Base-by-base conservation (phyloP, 2,329 filamentous ascomycete species). In the Ceratocystis cubensis region DNA sequence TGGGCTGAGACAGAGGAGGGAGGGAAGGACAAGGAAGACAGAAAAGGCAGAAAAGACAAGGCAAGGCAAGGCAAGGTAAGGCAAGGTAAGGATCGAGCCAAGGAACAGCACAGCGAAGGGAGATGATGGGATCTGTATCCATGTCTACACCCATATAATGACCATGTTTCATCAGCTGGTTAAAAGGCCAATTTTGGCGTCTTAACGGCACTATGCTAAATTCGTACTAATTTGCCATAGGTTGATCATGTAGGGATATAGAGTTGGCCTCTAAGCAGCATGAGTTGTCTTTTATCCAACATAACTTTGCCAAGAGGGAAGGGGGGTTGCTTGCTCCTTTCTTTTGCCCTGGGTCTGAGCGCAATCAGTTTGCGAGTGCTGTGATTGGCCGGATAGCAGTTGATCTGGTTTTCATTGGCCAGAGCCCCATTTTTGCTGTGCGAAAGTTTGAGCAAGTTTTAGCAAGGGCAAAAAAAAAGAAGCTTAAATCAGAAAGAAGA, bases 401-500 rank as follows among this genome's bases (percentile, higher is more conserved):
- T n/a, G 5, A 5, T 8, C 1, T 22, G 7, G n/a, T 1, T 57
- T 17, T 62, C 30, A 67, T 67, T 67, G 63, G 63, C 33, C n/a
- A 33, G 15, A 13, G 28, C 3, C 25, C 41, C 37, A 15, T 5
- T 45, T 61, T 44, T 50, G 37, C 37, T 6, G 8, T 78, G 78
- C 77, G 78, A 73, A 74, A 72, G 72, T 80, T 80, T 80, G 78
- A 80, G 78, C 78, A 80, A 75, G 71, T 80, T 41, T 80, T 71
- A 28, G 33, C 17, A 41, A 37, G 56, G 56, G 28, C 13, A 8
- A 25, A 15, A 15, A 59, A 22, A 50, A 53, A 53, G n/a, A 53
- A 59, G 56, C 56, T 59, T 59, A 59, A 59, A 37, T 20, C 22
- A 57, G 53, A 30, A 50, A 50, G 3, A 48, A 48, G 3, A 48